phyloP scores from a whole-genome alignment of 768 basidiomycete genomes.

The Gloeophyllum trabeum region DNA sequence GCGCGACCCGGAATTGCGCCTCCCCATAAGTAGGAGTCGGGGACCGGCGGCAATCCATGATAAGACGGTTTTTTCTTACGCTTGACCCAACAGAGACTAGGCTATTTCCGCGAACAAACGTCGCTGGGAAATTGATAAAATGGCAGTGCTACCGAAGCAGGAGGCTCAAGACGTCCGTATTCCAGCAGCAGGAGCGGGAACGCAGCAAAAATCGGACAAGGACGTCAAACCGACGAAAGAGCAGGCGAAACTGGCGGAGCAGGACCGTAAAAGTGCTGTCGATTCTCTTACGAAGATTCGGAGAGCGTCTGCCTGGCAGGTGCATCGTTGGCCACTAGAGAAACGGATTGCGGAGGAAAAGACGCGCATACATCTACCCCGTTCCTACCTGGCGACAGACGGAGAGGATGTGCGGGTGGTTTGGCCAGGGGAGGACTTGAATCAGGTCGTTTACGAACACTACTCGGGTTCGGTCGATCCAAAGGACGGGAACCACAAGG shows the following conservation, averaged over 20 bases:
- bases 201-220: no score
- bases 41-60: no score
- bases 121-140: no score
- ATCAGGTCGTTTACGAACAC: slow-evolving; percentile 23
- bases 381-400: slow-evolving; percentile 23
- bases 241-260: slow-evolving; percentile 10
- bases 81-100: no score
- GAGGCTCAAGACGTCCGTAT: neutral
- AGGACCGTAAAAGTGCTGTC: slow-evolving; percentile 15
- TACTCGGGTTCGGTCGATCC: slow-evolving; percentile 15
- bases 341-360: slow-evolving; percentile 19
- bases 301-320: slow-evolving; percentile 26
- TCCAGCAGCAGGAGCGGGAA: no score
- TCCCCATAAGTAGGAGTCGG: no score
- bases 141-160: slow-evolving; percentile 1
- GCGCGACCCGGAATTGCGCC: no score
- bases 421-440: slow-evolving; percentile 22
- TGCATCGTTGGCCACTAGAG: slow-evolving; percentile 28
- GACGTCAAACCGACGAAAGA: neutral
- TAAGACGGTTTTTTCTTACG: no score
- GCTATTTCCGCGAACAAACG: no score
- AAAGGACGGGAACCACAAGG: slow-evolving; percentile 12
- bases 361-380: slow-evolving; percentile 26
- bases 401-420: slow-evolving; percentile 23
- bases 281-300: slow-evolving; percentile 18